A percentile compares a stretch with the other conserved stretches of the same genome.
Conservation (phyloP, 2,329 filamentous ascomycete genomes). For the Cytospora piceicola region DNA sequence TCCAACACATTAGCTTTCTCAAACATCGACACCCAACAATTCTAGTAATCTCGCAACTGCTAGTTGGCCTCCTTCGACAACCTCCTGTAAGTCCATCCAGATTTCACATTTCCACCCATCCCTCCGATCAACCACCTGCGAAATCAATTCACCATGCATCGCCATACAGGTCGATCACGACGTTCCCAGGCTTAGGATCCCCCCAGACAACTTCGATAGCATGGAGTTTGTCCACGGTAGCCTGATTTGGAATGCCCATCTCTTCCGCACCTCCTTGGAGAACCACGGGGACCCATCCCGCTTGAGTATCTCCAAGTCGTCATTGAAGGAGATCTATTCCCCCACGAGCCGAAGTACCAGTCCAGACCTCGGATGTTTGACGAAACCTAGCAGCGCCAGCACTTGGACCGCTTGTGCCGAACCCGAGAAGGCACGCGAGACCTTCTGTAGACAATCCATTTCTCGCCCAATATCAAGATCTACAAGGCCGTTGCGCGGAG, state of each 20-base stretch:
- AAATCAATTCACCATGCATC: constrained; percentile 48
- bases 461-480: constrained; percentile 12
- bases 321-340: constrained; percentile 10
- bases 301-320: constrained; percentile 6
- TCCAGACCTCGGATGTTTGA: constrained; percentile 5
- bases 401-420: not conserved
- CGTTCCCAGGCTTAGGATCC: constrained; percentile 41
- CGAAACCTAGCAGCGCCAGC: constrained; percentile 3
- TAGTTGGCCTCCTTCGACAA: constrained; percentile 43
- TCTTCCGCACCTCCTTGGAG: constrained; percentile 7
- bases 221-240: constrained; percentile 37
- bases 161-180: constrained; percentile 43
- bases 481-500: not conserved
- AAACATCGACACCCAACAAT: not conserved
- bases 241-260: constrained; percentile 34
- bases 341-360: constrained; percentile 10
- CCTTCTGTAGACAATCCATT: constrained; percentile 15
- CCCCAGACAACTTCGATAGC: constrained; percentile 39
- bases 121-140: constrained; percentile 44
- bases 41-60: constrained; percentile 33
- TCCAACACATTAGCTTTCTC: not conserved
- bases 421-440: not conserved
- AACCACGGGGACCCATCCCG: not conserved
- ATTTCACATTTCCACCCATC: constrained; percentile 47
- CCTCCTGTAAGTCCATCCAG: constrained; percentile 42